Percentiles rank a stretch among this genome's conserved stretches.
Conservation (phyloP, 108 stramenopile species). For the Pseudonitzschia delicatissima region DNA sequence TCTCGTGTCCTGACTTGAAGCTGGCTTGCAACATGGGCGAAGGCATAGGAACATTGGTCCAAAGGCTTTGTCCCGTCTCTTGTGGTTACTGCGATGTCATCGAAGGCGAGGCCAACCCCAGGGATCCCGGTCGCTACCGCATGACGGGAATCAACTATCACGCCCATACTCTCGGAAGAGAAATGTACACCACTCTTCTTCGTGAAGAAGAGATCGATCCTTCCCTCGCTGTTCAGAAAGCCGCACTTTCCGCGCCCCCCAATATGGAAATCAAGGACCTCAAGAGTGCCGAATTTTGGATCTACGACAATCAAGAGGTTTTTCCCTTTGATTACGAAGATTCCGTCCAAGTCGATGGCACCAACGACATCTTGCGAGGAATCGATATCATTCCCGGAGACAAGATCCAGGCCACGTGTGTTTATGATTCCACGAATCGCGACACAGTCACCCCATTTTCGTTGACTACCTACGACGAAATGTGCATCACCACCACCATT, state of each 20-base stretch:
- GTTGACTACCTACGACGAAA: neutral
- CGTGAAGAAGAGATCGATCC: neutral
- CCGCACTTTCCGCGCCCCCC: too few relatives aligned
- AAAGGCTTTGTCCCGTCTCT: neutral
- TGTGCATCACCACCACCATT: neutral
- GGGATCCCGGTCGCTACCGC: neutral
- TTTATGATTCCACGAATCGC: neutral
- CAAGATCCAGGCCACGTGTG: neutral
- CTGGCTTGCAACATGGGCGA: neutral
- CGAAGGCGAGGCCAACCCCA: neutral
- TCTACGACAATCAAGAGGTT: neutral
- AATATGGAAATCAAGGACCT: constrained; percentile 1
- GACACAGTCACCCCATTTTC: neutral
- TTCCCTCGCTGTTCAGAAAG: too few relatives aligned
- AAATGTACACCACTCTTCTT: constrained; percentile 8
- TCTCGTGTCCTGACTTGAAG: neutral
- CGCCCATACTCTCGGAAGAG: neutral
- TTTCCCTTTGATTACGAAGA: constrained; percentile 1
- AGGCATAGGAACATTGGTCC: neutral
- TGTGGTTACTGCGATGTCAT: neutral
- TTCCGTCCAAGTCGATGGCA: too few relatives aligned
- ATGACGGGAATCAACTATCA: neutral
- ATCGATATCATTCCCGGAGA: neutral
- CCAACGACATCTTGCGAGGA: too few relatives aligned
- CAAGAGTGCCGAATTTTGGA: constrained; percentile 5